phyloP scores from a whole-genome alignment of 306 rosid genomes.

The Trichosanthes truncata region DNA sequence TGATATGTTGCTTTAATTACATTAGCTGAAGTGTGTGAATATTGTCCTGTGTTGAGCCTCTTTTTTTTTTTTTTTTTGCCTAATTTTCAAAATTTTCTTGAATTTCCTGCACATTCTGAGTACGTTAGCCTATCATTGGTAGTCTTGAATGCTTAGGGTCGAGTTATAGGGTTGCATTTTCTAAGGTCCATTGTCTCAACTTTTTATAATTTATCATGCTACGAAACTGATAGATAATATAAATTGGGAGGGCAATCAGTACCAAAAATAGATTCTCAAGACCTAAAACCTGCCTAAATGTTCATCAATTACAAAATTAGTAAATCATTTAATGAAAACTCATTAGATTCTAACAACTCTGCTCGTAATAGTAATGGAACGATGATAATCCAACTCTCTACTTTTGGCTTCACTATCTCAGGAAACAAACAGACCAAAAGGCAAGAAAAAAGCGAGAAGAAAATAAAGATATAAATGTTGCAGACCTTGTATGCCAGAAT shows the following conservation, averaged over 20 bases:
- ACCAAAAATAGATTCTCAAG: not conserved
- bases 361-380: not conserved
- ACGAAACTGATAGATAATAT: not conserved
- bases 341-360: not conserved
- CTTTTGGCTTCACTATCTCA: not conserved
- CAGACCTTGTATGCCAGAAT: slow-evolving; percentile 54
- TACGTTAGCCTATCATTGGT: too few relatives aligned
- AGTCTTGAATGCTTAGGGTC: too few relatives aligned
- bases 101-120: too few relatives aligned
- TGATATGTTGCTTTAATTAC: too few relatives aligned
- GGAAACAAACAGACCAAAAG: not conserved
- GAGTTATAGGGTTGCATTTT: too few relatives aligned
- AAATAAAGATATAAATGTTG: not conserved
- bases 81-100: too few relatives aligned
- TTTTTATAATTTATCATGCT: not conserved
- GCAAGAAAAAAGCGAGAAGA: not conserved
- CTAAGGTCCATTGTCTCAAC: too few relatives aligned
- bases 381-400: not conserved
- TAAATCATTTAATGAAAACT: not conserved
- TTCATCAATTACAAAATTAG: not conserved
- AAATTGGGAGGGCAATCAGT: not conserved
- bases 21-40: too few relatives aligned
- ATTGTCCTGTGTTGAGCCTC: too few relatives aligned
- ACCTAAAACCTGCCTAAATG: not conserved
- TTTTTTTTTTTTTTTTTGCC: too few relatives aligned